Percentiles rank a stretch among this genome's conserved stretches.
Evolutionary conservation across 2,329 filamentous ascomycete genomes (phyloP).

Genomic region (Chrysoporthe austroafricana): DNA sequence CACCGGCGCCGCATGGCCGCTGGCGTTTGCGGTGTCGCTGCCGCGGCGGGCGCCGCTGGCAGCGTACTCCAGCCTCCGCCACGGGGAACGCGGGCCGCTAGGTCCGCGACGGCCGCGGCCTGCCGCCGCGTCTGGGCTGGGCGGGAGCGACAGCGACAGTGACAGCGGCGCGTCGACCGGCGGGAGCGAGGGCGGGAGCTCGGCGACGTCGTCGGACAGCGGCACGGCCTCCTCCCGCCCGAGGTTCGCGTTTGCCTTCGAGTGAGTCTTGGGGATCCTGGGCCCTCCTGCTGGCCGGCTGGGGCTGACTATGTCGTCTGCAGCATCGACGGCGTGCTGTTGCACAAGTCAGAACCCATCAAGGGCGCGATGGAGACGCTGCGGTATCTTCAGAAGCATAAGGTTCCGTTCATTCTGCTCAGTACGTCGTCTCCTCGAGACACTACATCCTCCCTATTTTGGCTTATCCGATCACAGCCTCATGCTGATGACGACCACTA

Average conservation of each 20-base stretch:
- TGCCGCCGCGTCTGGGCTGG: no score
- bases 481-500: not conserved
- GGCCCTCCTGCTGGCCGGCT: not conserved
- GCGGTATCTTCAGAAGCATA: constrained; percentile 69
- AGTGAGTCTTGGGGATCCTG: constrained; percentile 33
- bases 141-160: no score
- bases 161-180: no score
- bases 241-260: constrained; percentile 33
- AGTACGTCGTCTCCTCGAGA: constrained; percentile 43
- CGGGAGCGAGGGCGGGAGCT: not conserved
- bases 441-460: not conserved
- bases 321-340: constrained; percentile 90
- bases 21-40: not conserved
- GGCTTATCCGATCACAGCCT: not conserved
- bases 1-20: not conserved
- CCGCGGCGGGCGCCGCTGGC: not conserved
- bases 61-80: not conserved
- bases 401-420: constrained; percentile 89
- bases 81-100: not conserved
- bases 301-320: not conserved
- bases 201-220: not conserved
- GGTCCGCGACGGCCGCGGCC: not conserved
- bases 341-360: constrained; percentile 79
- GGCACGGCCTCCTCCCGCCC: not conserved
- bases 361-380: constrained; percentile 78